Conservation (phyloP, 805 yeast genomes). For the Spathaspora gorwiae region DNA sequence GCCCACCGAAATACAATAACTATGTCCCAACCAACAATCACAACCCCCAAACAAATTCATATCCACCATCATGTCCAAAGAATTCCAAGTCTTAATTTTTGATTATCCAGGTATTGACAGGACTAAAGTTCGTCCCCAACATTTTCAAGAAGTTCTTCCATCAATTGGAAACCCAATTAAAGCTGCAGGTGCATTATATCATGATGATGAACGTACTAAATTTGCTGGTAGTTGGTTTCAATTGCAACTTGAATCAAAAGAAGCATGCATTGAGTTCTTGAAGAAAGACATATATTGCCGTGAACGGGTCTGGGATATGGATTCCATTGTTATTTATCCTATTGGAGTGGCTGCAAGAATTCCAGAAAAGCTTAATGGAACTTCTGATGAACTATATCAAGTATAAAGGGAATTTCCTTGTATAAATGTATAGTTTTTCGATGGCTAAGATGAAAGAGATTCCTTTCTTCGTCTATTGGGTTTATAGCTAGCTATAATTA, state of each 20-base stretch:
- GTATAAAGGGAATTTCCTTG: not conserved
- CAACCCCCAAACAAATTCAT: not conserved
- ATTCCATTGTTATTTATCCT: conserved; percentile 55
- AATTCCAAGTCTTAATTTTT: conserved; percentile 63
- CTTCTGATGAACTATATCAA: conserved; percentile 13
- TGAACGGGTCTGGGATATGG: conserved; percentile 72
- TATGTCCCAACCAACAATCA: not conserved
- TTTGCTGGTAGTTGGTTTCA: conserved; percentile 69
- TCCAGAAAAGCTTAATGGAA: conserved; percentile 29
- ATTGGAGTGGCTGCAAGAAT: conserved; percentile 29
- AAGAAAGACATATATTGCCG: conserved; percentile 57
- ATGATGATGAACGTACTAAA: conserved; percentile 36
- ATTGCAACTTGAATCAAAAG: conserved; percentile 57
- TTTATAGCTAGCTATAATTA: too few relatives aligned
- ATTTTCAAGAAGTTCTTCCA: conserved; percentile 27
- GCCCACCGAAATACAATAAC: not conserved
- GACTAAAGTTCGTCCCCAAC: conserved; percentile 46
- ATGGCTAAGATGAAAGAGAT: too few relatives aligned
- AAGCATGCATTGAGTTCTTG: conserved; percentile 60
- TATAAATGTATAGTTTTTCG: too few relatives aligned
- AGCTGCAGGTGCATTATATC: conserved; percentile 39
- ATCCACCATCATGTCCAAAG: conserved; percentile 27
- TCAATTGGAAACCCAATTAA: conserved; percentile 32
- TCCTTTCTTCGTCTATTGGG: too few relatives aligned
- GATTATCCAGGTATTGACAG: conserved; percentile 67